A percentile compares a stretch with the other conserved stretches of the same genome.
Evolutionary conservation across 2,329 filamentous ascomycete species (phyloP).

Genomic region (Herpotrichia juniperi): DNA sequence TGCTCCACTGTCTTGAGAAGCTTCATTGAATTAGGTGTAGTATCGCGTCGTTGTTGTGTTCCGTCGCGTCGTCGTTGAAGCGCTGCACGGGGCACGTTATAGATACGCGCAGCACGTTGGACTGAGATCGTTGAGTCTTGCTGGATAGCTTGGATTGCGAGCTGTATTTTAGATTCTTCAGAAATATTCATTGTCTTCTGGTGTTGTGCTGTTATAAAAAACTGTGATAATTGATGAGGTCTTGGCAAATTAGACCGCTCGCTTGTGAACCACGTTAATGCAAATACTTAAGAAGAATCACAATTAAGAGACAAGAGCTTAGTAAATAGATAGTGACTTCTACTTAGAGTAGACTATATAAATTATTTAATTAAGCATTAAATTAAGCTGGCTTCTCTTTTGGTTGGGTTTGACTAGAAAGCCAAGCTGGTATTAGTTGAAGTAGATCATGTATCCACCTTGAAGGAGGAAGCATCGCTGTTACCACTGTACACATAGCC

Average conservation of each 20-base stretch:
- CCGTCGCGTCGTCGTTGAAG: constrained; percentile 4
- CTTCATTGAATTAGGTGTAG: constrained; percentile 7
- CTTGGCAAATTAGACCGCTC: neutral
- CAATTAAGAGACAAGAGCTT: too few relatives aligned
- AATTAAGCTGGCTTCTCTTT: too few relatives aligned
- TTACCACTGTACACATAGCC: too few relatives aligned
- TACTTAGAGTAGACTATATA: too few relatives aligned
- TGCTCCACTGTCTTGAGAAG: constrained; percentile 1
- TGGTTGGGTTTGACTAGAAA: too few relatives aligned
- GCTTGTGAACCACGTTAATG: too few relatives aligned
- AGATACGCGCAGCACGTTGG: constrained; percentile 5
- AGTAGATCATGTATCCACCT: too few relatives aligned
- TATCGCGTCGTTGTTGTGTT: constrained; percentile 7
- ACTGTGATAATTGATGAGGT: neutral
- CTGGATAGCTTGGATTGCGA: constrained; percentile 4
- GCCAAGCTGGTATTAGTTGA: too few relatives aligned
- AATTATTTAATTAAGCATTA: too few relatives aligned
- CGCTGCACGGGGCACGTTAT: neutral
- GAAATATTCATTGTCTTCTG: neutral
- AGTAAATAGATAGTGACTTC: too few relatives aligned
- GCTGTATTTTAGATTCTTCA: constrained; percentile 3
- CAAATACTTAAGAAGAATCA: too few relatives aligned
- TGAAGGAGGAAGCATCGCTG: too few relatives aligned
- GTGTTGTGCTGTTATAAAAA: neutral
- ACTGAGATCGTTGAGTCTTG: neutral